A percentile compares a stretch with the other conserved stretches of the same genome.
Conservation (phyloP, 805 yeast species). For the Zygosaccharomyces lentus region DNA sequence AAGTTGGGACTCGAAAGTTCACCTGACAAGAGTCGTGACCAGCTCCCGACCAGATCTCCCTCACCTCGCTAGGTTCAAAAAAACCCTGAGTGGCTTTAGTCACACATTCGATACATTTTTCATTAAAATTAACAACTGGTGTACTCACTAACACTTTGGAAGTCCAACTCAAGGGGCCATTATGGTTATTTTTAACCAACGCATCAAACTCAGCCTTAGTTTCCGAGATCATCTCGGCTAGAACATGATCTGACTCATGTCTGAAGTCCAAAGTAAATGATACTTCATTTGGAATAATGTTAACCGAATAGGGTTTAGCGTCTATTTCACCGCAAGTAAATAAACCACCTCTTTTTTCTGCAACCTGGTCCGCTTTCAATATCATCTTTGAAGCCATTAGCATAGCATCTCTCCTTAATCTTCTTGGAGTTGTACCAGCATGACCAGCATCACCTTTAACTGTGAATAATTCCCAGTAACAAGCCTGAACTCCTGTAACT, state of each 20-base stretch:
- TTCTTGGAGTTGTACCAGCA: conserved; percentile 68
- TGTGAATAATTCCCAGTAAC: conserved; percentile 51
- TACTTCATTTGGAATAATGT: conserved; percentile 61
- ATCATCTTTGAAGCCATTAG: conserved; percentile 54
- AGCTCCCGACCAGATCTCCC: conserved; percentile 57
- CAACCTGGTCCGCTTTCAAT: conserved; percentile 50
- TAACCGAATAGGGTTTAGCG: conserved; percentile 53
- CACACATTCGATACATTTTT: conserved; percentile 47
- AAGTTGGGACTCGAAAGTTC: conserved; percentile 51
- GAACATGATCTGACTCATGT: conserved; percentile 44
- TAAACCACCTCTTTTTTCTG: conserved; percentile 46
- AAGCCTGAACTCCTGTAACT: conserved; percentile 63
- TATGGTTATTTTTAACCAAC: conserved; percentile 29
- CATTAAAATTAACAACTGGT: conserved; percentile 50
- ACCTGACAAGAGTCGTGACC: conserved; percentile 67
- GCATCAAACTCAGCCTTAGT: conserved; percentile 35
- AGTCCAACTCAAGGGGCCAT: conserved; percentile 26
- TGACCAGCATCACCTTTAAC: conserved; percentile 60
- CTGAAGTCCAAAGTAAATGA: conserved; percentile 54
- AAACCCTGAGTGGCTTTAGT: conserved; percentile 44
- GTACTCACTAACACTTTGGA: conserved; percentile 42
- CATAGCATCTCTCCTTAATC: conserved; percentile 53
- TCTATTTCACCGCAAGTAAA: conserved; percentile 54
- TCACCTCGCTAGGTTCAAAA: conserved; percentile 41
- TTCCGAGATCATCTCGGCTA: conserved; percentile 37